These are phyloP conservation scores for Phycomyces nitens DNA, from an alignment of 192 early-diverging fungal genomes.

Conservation along the genomic window DNA sequence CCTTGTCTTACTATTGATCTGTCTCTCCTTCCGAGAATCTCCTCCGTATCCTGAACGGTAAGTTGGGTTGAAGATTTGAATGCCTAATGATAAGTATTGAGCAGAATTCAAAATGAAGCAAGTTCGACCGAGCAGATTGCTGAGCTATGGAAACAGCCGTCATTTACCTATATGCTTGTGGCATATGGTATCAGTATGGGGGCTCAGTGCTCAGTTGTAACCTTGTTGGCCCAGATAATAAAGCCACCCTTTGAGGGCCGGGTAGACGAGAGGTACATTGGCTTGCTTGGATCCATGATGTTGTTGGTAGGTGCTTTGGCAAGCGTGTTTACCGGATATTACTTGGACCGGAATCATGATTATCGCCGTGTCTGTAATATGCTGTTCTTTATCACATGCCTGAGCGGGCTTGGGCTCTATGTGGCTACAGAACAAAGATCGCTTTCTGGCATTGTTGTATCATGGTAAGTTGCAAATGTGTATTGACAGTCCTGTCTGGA, in stretches of 20 bases:
- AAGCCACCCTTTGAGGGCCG: constrained; percentile 34
- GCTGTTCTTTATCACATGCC: constrained; percentile 20
- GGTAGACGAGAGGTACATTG: constrained; percentile 23
- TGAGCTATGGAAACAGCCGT: constrained; percentile 16
- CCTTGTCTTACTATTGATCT: constrained; percentile 15
- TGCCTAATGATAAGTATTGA: neutral
- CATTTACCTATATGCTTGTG: constrained; percentile 30
- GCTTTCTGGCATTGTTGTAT: constrained; percentile 16
- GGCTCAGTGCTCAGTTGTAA: constrained; percentile 37
- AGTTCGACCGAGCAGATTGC: constrained; percentile 11
- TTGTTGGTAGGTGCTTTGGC: constrained; percentile 32
- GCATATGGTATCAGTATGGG: constrained; percentile 38
- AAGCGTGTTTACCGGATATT: constrained; percentile 33
- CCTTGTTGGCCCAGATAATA: constrained; percentile 38
- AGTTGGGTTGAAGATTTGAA: neutral
- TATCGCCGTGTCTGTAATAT: constrained; percentile 26
- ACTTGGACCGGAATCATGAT: constrained; percentile 28
- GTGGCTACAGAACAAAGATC: constrained; percentile 13
- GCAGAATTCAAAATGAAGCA: constrained; percentile 8
- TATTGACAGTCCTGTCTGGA: neutral
- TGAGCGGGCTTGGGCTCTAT: constrained; percentile 21
- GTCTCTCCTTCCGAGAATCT: constrained; percentile 7
- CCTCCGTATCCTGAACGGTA: neutral
- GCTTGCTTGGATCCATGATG: constrained; percentile 30
- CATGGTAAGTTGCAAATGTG: constrained; percentile 27